Evolutionary conservation across 768 basidiomycete species (phyloP).

Genomic region (Tricholoma sp.): DNA sequence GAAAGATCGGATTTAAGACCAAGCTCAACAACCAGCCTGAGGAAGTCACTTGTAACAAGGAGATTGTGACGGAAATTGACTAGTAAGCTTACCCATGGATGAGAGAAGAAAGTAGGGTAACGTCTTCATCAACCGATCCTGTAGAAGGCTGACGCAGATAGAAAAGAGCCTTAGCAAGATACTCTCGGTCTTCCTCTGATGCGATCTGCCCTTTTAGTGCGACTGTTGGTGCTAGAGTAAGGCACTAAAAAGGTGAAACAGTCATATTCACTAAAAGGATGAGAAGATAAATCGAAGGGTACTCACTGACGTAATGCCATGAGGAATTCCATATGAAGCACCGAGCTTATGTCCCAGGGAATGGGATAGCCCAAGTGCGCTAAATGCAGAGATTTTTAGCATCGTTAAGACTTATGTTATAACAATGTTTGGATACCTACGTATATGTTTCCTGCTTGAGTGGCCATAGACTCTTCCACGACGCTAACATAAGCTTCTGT

Average conservation of each 20-base stretch:
- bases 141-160: constrained; percentile 58
- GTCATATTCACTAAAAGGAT: neutral
- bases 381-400: constrained; percentile 18
- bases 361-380: constrained; percentile 72
- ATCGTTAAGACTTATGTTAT: neutral
- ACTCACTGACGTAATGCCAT: constrained; percentile 79
- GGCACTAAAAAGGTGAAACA: constrained; percentile 40
- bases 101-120: constrained; percentile 43
- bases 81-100: constrained; percentile 49
- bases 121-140: constrained; percentile 61
- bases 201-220: constrained; percentile 52
- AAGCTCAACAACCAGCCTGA: constrained; percentile 55
- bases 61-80: neutral
- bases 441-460: constrained; percentile 49
- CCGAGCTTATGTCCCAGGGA: constrained; percentile 71
- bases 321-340: constrained; percentile 69
- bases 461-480: constrained; percentile 82
- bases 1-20: constrained; percentile 54
- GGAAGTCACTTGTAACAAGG: neutral
- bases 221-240: constrained; percentile 66
- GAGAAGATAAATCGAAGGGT: constrained; percentile 1
- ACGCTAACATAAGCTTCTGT: constrained; percentile 66
- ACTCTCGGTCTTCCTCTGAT: constrained; percentile 57
- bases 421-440: constrained; percentile 22
- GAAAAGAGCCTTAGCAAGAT: constrained; percentile 50